These are phyloP conservation scores for Neospermospora avenae DNA, from an alignment of 2,329 filamentous ascomycete species.

Conservation along the genomic window DNA sequence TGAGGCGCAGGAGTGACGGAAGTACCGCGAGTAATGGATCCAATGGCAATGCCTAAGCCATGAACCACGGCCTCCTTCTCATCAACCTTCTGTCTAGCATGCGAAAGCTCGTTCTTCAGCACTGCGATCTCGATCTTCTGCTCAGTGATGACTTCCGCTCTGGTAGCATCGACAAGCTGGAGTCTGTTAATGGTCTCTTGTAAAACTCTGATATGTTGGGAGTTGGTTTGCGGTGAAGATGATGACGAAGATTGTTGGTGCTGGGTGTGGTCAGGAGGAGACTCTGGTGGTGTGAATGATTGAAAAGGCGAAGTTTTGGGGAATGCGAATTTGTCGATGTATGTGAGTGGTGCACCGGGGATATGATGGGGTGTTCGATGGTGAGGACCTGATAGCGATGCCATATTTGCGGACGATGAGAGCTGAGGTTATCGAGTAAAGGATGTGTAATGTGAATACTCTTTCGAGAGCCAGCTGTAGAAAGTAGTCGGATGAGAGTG, in stretches of 20 bases:
- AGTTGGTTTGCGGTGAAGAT: background rate
- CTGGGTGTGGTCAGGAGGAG: background rate
- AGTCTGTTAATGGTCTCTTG: background rate
- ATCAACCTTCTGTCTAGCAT: conserved; percentile 9
- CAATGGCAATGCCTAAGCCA: conserved; percentile 17
- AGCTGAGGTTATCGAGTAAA: background rate
- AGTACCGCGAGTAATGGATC: conserved; percentile 6
- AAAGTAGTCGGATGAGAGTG: too few relatives aligned
- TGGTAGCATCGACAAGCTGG: background rate
- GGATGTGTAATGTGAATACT: background rate
- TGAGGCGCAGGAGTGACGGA: background rate
- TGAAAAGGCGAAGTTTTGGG: background rate
- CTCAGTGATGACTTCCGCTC: conserved; percentile 10
- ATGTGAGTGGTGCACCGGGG: background rate
- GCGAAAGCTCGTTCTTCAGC: conserved; percentile 26
- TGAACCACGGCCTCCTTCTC: conserved; percentile 21
- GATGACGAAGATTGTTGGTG: background rate
- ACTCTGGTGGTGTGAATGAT: background rate
- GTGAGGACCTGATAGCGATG: background rate
- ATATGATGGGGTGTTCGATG: background rate
- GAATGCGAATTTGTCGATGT: background rate
- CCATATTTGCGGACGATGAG: background rate
- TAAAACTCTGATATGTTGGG: background rate
- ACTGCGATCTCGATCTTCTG: conserved; percentile 24
- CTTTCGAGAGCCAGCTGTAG: background rate